These are phyloP conservation scores for Vanderwaltozyma yarrowii DNA, from an alignment of 805 yeast species.

Conservation along the genomic window DNA sequence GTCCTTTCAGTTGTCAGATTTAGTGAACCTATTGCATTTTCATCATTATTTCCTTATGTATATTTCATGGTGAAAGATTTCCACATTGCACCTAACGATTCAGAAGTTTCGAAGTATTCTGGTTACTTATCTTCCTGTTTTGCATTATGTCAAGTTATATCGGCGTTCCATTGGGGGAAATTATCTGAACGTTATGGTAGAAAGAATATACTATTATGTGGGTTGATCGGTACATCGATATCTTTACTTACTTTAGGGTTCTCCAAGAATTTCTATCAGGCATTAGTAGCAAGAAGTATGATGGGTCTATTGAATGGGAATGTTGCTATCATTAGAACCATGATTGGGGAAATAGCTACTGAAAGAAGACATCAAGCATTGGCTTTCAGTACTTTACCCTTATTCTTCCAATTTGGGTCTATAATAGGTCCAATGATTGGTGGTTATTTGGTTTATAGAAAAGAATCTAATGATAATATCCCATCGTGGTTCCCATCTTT, in stretches of 20 bases:
- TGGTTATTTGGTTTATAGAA: constrained; percentile 41
- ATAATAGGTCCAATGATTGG: constrained; percentile 55
- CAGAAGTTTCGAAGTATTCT: constrained; percentile 48
- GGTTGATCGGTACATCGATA: constrained; percentile 42
- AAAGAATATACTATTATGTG: constrained; percentile 41
- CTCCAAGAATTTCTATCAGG: constrained; percentile 40
- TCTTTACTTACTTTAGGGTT: constrained; percentile 45
- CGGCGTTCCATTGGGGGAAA: constrained; percentile 52
- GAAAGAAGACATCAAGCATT: constrained; percentile 50
- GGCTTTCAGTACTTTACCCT: constrained; percentile 52
- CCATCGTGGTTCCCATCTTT: constrained; percentile 9
- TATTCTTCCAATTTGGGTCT: constrained; percentile 51
- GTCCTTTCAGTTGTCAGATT: constrained; percentile 39
- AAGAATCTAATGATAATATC: constrained; percentile 19
- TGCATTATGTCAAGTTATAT: constrained; percentile 49
- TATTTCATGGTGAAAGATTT: constrained; percentile 55
- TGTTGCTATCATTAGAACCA: constrained; percentile 53
- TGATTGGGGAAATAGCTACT: constrained; percentile 49
- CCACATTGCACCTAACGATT: constrained; percentile 38
- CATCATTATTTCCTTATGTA: constrained; percentile 53
- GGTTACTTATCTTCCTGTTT: constrained; percentile 55
- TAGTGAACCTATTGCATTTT: constrained; percentile 54
- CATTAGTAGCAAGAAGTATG: constrained; percentile 41
- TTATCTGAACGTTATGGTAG: constrained; percentile 47
- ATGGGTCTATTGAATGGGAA: constrained; percentile 56